Conservation (phyloP, 257 asterid species). For the Solanum bulbocastanum region DNA sequence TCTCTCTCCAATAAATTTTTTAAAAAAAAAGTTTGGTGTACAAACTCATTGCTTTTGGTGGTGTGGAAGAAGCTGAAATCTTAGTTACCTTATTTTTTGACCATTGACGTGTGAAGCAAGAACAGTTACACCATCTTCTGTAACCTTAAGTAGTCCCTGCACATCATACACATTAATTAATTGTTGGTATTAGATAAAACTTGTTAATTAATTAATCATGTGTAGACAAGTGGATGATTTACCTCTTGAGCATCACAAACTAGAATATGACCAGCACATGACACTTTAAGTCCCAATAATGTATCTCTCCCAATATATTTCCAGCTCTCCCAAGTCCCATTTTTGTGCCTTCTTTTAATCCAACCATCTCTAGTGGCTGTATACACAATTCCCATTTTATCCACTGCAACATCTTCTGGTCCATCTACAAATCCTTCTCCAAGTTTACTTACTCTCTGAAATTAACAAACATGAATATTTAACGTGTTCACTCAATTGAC, state of each 20-base stretch:
- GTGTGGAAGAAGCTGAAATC: not conserved
- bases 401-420: constrained; percentile 52
- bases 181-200: not conserved
- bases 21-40: not conserved
- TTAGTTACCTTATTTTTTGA: constrained; percentile 30
- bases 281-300: constrained; percentile 34
- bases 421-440: constrained; percentile 51
- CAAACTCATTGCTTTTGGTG: not conserved
- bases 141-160: constrained; percentile 56
- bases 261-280: constrained; percentile 36
- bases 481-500: too few relatives aligned
- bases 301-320: constrained; percentile 12
- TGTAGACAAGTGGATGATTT: not conserved
- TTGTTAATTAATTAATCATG: not conserved
- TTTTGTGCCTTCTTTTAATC: constrained; percentile 37
- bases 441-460: constrained; percentile 44
- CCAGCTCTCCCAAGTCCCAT: constrained; percentile 59
- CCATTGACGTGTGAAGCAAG: constrained; percentile 52
- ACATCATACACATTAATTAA: not conserved
- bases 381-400: constrained; percentile 32
- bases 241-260: constrained; percentile 49
- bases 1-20: not conserved
- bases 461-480: not conserved
- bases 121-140: constrained; percentile 40
- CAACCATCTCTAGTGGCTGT: constrained; percentile 67